Evolutionary conservation across 352 stramenopile species (phyloP), one percentile per base, ranked within the genome.

Genomic region (Pythium myriotylum): DNA sequence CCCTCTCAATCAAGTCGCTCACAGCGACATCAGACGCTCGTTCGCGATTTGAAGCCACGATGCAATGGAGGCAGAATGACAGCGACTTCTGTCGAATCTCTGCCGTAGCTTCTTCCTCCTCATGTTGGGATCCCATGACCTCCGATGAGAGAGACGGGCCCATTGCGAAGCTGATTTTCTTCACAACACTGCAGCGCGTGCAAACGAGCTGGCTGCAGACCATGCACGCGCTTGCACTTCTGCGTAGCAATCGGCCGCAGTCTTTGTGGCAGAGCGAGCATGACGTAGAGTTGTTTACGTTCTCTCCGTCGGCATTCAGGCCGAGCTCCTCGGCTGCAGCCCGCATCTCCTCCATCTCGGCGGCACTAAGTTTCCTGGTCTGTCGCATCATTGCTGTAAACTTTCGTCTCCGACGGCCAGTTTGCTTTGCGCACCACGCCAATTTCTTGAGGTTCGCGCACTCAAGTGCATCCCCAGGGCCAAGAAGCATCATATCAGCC

Each of bases 381-480:
- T 68, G 60, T 1, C 60, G 60, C 24, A 60, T 53, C 20, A 59
- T 52, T 0, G 26, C 52, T 0, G 58, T 67, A 20, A 42, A 23
- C 24, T 56, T 62, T 10, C 71, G 70, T 0, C 72, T 67, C 19
- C 69, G 60, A 3, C 73, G 71, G 2, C 68, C 65, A 19, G 71
- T 65, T 39, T 80, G 73, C 52, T 85, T 76, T 5, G 75, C 72
- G 2, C 72, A 71, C 60, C 70, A 77, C 17, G 79, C 73, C 23
- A 88, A 73, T 45, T 88, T 88, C 68, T 88, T 86, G 42, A 81
- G 70, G 40, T 84, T 74, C 9, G 76, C 79, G 54, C 73, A 82
- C 62, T 82, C 72, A 12, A 84, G 56, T 2, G 70, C 68, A 1
- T 73, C 72, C 49, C 72, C 66, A 0, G 69, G 72, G 24, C 70